Evolutionary conservation across 352 stramenopile genomes (phyloP).

Genomic region (Sclerospora graminicola): DNA sequence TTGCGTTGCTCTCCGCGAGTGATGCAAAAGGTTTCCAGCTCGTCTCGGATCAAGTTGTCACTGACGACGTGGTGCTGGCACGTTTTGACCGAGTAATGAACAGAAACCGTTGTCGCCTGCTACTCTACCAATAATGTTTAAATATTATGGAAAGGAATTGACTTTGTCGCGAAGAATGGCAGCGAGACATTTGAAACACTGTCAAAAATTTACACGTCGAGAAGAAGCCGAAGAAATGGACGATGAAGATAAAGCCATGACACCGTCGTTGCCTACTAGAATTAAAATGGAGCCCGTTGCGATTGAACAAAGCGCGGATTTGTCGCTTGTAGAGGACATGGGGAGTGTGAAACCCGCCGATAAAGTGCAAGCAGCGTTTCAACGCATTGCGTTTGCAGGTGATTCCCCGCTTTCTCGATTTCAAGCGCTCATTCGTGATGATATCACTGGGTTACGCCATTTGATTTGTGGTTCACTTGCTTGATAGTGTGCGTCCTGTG

Average conservation of each 20-base stretch:
- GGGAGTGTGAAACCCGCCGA: conserved; percentile 14
- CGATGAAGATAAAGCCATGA: conserved; percentile 1
- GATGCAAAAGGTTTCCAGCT: conserved; percentile 4
- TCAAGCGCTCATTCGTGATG: conserved; percentile 16
- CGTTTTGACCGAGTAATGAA: conserved; percentile 4
- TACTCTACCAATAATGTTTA: no score
- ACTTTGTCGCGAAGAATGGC: conserved; percentile 1
- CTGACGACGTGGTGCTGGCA: conserved; percentile 1
- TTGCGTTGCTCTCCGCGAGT: conserved; percentile 11
- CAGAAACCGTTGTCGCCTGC: background rate
- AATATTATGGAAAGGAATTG: no score
- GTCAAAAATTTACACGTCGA: background rate
- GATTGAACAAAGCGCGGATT: background rate
- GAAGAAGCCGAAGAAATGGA: background rate
- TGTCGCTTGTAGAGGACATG: conserved; percentile 17
- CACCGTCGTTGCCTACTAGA: background rate
- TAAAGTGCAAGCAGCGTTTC: conserved; percentile 19
- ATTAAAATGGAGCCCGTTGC: conserved; percentile 1
- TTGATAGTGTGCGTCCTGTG: no score
- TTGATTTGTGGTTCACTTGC: no score
- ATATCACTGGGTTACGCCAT: no score
- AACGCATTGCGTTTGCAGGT: conserved; percentile 6
- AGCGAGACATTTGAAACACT: conserved; percentile 7
- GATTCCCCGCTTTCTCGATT: conserved; percentile 21
- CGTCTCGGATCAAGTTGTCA: background rate